These are phyloP conservation scores for Penicillium glabrum DNA, from an alignment of 2,329 filamentous ascomycete genomes.

Conservation along the genomic window DNA sequence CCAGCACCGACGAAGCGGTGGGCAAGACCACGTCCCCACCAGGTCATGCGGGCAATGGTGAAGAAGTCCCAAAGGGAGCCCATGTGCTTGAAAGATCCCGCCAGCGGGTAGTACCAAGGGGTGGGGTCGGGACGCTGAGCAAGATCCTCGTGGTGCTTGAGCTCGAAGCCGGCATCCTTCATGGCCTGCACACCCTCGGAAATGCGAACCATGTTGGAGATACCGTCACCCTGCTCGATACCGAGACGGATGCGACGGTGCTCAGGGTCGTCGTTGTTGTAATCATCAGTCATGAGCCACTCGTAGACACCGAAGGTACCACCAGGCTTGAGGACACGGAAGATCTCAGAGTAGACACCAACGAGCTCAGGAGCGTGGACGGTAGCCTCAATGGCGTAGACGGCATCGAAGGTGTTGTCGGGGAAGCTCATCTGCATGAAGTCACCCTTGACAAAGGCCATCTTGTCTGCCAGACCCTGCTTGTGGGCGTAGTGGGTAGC, in stretches of 20 bases:
- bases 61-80: slow-evolving; percentile 75
- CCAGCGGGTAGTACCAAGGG: slow-evolving; percentile 93
- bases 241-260: slow-evolving; percentile 90
- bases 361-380: slow-evolving; percentile 89
- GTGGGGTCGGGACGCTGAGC: slow-evolving; percentile 71
- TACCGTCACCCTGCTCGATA: slow-evolving; percentile 94
- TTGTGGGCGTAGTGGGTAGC: slow-evolving; percentile 81
- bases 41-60: slow-evolving; percentile 86
- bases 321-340: slow-evolving; percentile 91
- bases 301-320: slow-evolving; percentile 97
- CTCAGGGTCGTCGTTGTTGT: slow-evolving; percentile 82
- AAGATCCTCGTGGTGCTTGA: slow-evolving; percentile 83
- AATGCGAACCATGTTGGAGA: slow-evolving; percentile 94
- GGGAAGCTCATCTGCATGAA: slow-evolving; percentile 99
- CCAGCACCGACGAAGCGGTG: slow-evolving; percentile 76
- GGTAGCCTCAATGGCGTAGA: slow-evolving; percentile 97
- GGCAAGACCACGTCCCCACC: slow-evolving; percentile 70
- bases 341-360: slow-evolving; percentile 92
- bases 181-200: slow-evolving; percentile 80
- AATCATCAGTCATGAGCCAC: slow-evolving; percentile 97
- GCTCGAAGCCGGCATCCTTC: slow-evolving; percentile 80
- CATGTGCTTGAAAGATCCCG: slow-evolving; percentile 81
- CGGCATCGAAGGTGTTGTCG: slow-evolving; percentile 87
- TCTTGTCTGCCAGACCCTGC: slow-evolving; percentile 75
- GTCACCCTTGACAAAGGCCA: slow-evolving; percentile 89